phyloP scores from a whole-genome alignment of 768 basidiomycete genomes.

The Cystobasidium onofrii region DNA sequence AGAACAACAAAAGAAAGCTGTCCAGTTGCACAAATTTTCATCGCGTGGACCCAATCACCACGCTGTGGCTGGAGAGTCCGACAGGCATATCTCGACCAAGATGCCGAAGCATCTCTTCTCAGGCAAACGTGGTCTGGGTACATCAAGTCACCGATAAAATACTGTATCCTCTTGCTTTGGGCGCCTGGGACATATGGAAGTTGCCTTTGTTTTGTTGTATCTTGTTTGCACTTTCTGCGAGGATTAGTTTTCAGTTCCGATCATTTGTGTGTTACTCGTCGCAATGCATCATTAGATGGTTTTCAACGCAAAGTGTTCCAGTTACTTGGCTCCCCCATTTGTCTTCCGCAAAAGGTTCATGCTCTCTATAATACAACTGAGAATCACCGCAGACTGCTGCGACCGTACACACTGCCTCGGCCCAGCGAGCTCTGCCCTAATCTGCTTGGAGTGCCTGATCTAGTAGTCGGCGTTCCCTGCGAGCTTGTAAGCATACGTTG shows the following conservation, averaged over 20 bases:
- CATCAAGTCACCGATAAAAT: neutral
- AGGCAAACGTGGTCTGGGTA: conserved; percentile 52
- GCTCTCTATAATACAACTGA: no score
- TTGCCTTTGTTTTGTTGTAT: neutral
- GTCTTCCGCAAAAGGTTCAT: no score
- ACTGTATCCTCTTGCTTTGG: neutral
- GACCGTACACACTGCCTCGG: conserved; percentile 11
- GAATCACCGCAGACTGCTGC: neutral
- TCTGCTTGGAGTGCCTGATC: conserved; percentile 15
- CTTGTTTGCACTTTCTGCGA: neutral
- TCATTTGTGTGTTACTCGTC: neutral
- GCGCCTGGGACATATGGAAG: neutral
- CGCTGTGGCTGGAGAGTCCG: conserved; percentile 83
- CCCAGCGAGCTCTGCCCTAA: conserved; percentile 10
- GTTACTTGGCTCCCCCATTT: neutral
- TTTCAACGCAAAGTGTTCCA: neutral
- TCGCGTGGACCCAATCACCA: conserved; percentile 78
- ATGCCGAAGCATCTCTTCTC: conserved; percentile 80
- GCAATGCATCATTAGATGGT: neutral
- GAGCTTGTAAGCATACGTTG: neutral
- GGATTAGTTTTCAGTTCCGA: neutral
- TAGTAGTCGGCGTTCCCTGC: neutral
- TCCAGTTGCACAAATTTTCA: conserved; percentile 72
- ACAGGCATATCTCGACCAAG: conserved; percentile 52
- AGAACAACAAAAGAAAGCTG: conserved; percentile 64